Conservation (phyloP, 1,139 yeast genomes). For the Diutina mesorugosa region DNA sequence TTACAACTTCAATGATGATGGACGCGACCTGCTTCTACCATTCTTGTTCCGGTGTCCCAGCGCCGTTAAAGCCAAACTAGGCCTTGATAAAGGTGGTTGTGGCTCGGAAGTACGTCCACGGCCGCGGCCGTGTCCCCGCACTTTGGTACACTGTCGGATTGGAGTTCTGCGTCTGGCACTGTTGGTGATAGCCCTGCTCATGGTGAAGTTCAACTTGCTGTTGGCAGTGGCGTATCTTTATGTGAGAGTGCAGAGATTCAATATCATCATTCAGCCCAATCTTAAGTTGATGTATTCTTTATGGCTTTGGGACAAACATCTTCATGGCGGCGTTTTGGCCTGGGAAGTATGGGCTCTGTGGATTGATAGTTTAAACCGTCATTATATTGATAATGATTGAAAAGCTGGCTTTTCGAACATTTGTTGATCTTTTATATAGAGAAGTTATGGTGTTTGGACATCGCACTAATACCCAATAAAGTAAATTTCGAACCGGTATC, state of each 20-base stretch:
- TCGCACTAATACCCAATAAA: no score
- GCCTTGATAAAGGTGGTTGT: conserved; percentile 11
- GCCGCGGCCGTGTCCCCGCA: conserved; percentile 21
- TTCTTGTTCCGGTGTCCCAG: conserved; percentile 20
- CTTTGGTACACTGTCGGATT: conserved; percentile 78
- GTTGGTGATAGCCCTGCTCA: conserved; percentile 80
- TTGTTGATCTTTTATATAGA: no score
- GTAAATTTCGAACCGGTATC: no score
- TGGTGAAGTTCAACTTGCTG: conserved; percentile 56
- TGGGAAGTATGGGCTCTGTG: conserved; percentile 2
- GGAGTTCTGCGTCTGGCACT: conserved; percentile 91
- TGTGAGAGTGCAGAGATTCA: conserved; percentile 74
- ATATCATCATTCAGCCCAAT: conserved; percentile 86
- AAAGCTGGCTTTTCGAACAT: background rate
- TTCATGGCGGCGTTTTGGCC: background rate
- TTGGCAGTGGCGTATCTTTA: conserved; percentile 65
- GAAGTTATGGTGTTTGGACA: no score
- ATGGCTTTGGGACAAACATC: conserved; percentile 8
- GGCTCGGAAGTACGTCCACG: background rate
- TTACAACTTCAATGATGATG: conserved; percentile 27
- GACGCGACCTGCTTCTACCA: conserved; percentile 23
- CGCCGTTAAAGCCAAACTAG: conserved; percentile 16
- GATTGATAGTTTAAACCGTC: background rate
- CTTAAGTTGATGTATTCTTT: conserved; percentile 76
- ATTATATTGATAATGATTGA: background rate